These are phyloP conservation scores for Lavandula angustifolia DNA, from an alignment of 257 asterid species.

Conservation along the genomic window DNA sequence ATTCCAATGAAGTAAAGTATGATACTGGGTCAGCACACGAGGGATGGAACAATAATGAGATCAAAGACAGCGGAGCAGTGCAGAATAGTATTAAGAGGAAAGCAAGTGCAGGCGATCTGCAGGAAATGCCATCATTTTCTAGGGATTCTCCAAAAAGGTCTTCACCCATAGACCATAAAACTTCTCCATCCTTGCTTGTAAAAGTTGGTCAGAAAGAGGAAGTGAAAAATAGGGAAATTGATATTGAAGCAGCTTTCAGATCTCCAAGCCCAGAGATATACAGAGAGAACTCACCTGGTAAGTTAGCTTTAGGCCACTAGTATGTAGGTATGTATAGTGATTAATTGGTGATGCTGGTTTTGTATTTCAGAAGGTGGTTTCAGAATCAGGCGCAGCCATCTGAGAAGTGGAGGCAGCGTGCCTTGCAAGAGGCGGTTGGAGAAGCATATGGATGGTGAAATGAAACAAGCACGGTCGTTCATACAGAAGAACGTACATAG, in stretches of 20 bases:
- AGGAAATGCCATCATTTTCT: slow-evolving; percentile 24
- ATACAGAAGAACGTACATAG: slow-evolving; percentile 50
- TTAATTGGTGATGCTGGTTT: slow-evolving; percentile 14
- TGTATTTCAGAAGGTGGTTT: slow-evolving; percentile 41
- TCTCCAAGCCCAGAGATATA: slow-evolving; percentile 83
- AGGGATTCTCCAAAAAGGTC: slow-evolving; percentile 27
- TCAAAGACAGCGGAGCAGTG: slow-evolving; percentile 24
- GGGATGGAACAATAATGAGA: slow-evolving; percentile 27
- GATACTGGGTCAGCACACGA: slow-evolving; percentile 32
- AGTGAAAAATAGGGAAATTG: slow-evolving; percentile 21
- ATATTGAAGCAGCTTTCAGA: slow-evolving; percentile 36
- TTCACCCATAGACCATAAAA: slow-evolving; percentile 30
- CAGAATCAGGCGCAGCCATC: slow-evolving; percentile 44
- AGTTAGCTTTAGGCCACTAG: neutral
- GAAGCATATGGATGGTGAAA: slow-evolving; percentile 60
- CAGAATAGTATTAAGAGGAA: slow-evolving; percentile 30
- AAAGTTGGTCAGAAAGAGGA: slow-evolving; percentile 32
- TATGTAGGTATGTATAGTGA: neutral
- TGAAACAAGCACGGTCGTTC: slow-evolving; percentile 51
- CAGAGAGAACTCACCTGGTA: slow-evolving; percentile 74
- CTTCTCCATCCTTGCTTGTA: slow-evolving; percentile 38
- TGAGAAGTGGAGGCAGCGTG: slow-evolving; percentile 31
- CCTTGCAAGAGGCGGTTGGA: slow-evolving; percentile 69
- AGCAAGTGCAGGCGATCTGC: slow-evolving; percentile 20
- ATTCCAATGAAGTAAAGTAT: slow-evolving; percentile 37